Percentiles rank a stretch among this genome's conserved stretches.
phyloP scores from a whole-genome alignment of 2,329 filamentous ascomycete species.

The Xylaria sp. region DNA sequence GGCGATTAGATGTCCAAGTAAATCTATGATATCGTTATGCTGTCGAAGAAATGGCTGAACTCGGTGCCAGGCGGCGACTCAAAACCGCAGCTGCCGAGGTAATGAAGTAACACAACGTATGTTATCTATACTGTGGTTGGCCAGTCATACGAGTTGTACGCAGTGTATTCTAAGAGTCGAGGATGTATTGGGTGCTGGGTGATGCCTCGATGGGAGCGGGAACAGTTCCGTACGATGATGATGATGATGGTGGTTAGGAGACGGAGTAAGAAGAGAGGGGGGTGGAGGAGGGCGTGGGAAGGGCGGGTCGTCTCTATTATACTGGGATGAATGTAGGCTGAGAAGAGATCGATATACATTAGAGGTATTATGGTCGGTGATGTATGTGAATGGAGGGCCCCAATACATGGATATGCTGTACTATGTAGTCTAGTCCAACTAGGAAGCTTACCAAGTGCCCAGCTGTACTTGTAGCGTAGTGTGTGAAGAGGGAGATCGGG shows the following conservation, averaged over 20 bases:
- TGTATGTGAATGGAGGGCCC: slow-evolving; percentile 30
- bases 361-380: slow-evolving; percentile 19
- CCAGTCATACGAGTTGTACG: background rate
- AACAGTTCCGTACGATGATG: slow-evolving; percentile 14
- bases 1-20: background rate
- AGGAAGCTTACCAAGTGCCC: slow-evolving; percentile 10
- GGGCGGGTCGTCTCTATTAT: slow-evolving; percentile 26
- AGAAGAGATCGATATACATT: slow-evolving; percentile 34
- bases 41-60: slow-evolving; percentile 10
- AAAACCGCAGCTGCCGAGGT: background rate
- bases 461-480: background rate
- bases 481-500: slow-evolving; percentile 29
- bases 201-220: background rate
- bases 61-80: slow-evolving; percentile 3
- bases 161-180: slow-evolving; percentile 2
- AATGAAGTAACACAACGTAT: slow-evolving; percentile 10
- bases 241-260: slow-evolving; percentile 1
- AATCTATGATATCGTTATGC: background rate
- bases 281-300: slow-evolving; percentile 6
- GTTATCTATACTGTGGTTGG: background rate
- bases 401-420: slow-evolving; percentile 35
- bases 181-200: slow-evolving; percentile 8
- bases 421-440: slow-evolving; percentile 5
- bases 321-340: slow-evolving; percentile 27
- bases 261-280: slow-evolving; percentile 1